A percentile compares a stretch with the other conserved stretches of the same genome.
phyloP scores from a whole-genome alignment of 768 basidiomycete species.

The Hydnum rufescens region DNA sequence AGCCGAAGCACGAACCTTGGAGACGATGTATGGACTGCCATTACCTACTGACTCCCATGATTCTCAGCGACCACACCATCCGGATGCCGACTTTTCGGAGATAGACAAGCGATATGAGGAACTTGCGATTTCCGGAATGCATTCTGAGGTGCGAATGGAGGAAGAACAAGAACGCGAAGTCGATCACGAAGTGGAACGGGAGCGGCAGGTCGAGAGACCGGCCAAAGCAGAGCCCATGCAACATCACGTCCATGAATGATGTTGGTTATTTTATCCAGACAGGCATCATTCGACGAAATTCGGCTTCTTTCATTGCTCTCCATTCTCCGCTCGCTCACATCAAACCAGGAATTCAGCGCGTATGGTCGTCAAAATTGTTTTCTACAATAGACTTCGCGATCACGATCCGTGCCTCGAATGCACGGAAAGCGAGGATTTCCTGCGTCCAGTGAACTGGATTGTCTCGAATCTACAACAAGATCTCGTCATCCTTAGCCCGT shows the following conservation, averaged over 20 bases:
- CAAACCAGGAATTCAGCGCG: background rate
- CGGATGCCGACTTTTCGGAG: background rate
- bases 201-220: slow-evolving; percentile 20
- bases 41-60: background rate
- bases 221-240: no score
- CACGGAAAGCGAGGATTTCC: background rate
- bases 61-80: background rate
- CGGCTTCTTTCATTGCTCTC: background rate
- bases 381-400: background rate
- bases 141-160: slow-evolving; percentile 15
- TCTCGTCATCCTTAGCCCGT: slow-evolving; percentile 3
- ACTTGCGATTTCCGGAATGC: background rate
- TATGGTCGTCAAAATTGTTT: background rate
- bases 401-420: background rate
- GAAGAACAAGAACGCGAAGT: slow-evolving; percentile 36
- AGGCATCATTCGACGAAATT: background rate
- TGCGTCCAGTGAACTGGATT: slow-evolving; percentile 8
- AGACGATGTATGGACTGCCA: slow-evolving; percentile 17
- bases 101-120: background rate
- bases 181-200: slow-evolving; percentile 23
- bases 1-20: slow-evolving; percentile 21
- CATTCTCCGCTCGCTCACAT: background rate
- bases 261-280: background rate
- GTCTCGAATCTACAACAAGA: background rate
- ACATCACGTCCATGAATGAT: no score